These are phyloP conservation scores for Amaranthus palmeri DNA, from an alignment of 148 eudicot species.

Conservation along the genomic window DNA sequence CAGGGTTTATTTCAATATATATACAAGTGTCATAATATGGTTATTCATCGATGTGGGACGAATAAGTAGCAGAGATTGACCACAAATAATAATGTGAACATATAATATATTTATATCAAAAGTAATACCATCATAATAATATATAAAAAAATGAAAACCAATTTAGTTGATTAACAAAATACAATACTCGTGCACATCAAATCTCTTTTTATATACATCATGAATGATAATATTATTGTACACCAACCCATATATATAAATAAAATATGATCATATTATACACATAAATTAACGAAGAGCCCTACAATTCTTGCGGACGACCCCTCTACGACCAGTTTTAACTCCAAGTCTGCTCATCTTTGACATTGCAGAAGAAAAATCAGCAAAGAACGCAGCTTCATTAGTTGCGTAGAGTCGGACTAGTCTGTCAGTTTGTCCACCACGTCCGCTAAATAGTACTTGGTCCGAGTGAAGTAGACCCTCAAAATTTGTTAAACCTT, in stretches of 20 bases:
- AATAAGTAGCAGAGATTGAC: too few species aligned
- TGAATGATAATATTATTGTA: too few species aligned
- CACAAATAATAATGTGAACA: too few species aligned
- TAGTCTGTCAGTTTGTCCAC: not conserved
- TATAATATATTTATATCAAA: too few species aligned
- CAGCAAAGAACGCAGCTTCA: not conserved
- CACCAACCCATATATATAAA: not conserved
- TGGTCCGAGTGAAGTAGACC: constrained; percentile 24
- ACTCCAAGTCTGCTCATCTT: constrained; percentile 17
- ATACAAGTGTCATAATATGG: too few species aligned
- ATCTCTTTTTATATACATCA: too few species aligned
- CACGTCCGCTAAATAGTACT: constrained; percentile 8
- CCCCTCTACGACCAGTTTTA: not conserved
- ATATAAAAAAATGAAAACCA: too few species aligned
- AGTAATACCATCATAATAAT: too few species aligned
- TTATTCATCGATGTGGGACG: too few species aligned
- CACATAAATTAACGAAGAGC: not conserved
- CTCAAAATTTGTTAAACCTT: constrained; percentile 2
- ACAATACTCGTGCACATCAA: too few species aligned
- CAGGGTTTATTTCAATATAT: too few species aligned
- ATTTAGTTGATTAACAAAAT: too few species aligned
- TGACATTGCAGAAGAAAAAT: constrained; percentile 15
- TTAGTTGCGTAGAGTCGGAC: constrained; percentile 15
- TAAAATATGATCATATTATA: not conserved
- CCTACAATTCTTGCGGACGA: constrained; percentile 15